Conservation (phyloP, 169 alveolate species). For the Babesia caballi region DNA sequence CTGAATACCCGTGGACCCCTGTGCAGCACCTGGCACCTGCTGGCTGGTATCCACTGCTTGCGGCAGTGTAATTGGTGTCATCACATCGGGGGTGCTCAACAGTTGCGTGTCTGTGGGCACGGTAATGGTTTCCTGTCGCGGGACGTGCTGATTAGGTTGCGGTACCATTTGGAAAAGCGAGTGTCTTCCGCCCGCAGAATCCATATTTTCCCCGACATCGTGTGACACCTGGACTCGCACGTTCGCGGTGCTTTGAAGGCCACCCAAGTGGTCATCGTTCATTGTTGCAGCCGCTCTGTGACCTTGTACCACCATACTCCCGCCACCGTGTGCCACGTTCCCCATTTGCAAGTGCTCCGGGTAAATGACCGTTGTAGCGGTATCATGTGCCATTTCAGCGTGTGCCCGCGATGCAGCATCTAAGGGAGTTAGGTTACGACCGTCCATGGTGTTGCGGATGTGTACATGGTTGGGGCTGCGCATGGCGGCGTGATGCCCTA, state of each 20-base stretch:
- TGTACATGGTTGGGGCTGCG: neutral
- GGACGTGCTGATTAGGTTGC: no score
- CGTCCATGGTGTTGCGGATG: neutral
- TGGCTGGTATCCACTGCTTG: no score
- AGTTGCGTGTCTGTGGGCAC: no score
- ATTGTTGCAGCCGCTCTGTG: neutral
- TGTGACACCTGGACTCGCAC: neutral
- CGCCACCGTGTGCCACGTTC: neutral
- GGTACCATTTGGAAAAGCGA: no score
- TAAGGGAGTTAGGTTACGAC: neutral
- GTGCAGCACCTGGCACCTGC: no score
- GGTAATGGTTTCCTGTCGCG: no score
- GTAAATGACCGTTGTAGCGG: neutral
- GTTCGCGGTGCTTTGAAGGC: neutral
- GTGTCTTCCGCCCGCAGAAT: neutral
- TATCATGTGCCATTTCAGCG: neutral
- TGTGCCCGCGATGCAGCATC: neutral
- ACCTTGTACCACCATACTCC: conserved; percentile 2
- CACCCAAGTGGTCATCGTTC: neutral
- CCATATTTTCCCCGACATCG: neutral
- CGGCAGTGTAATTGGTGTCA: no score
- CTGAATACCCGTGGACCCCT: no score
- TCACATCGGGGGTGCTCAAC: no score
- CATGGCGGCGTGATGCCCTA: neutral
- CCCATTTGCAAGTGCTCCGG: neutral